Base-by-base conservation (phyloP, 1,139 yeast species). In the Debaryomycetaceae sp. region DNA sequence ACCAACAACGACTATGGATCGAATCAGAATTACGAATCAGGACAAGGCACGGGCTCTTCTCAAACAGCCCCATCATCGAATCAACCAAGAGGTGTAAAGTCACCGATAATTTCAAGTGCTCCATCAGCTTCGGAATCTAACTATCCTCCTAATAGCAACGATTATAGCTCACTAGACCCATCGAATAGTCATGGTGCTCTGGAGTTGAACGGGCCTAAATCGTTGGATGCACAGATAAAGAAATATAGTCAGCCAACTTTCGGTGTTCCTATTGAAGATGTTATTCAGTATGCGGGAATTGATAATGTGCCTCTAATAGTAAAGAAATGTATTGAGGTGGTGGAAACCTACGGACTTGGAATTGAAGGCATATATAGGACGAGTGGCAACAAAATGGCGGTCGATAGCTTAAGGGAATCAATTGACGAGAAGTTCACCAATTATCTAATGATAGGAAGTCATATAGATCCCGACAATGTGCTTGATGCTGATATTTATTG, bases 261-360 rank as follows among this genome's bases (percentile, higher is more conserved):
- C 68, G 97, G 97, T 0, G 81, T 83, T 0, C 83, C 95, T 0
- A 74, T 93, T 20, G 95, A 87, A 51, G 81, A 78, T 7, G 68
- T 88, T 41, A 81, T 90, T 24, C 85, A 84, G 49, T 82, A 78
- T 55, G 97, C 95, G 49, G 96, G 79, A 4, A 68, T 89, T 43
- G 95, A 88, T 53, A 85, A 88, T 63, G 97, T 91, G 3, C 98
- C 99, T 1, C 76, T 87, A n/a, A 78, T 91, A 41, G 98, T 91
- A 7, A 84, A 85, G 53, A 88, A 85, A 58, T 91, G 98, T 70
- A 86, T 91, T 44, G 86, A 85, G 51, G 85, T 91, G 6, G 81
- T 93, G 39, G 98, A 93, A 61, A 75, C 76, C 36, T 83, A 85
- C 61, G 99, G 99, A 1, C 64, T 87, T 38, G 85, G 87, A 43